These are phyloP conservation scores for Neofusicoccum parvum DNA, from an alignment of 2,329 filamentous ascomycete genomes.

Conservation along the genomic window DNA sequence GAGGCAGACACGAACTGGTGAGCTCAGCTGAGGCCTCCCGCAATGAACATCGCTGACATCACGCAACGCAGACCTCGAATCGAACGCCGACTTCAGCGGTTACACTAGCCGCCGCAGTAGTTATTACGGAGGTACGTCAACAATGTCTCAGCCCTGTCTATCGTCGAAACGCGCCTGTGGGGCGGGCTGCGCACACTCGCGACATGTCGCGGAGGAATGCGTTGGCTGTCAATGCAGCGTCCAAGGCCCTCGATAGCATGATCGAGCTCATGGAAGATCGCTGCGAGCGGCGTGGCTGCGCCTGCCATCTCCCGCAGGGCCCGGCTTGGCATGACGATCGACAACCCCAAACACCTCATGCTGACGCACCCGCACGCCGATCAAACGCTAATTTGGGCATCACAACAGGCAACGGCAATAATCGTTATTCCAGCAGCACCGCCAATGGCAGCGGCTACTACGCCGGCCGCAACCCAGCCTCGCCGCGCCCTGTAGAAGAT, in stretches of 20 bases:
- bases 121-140: constrained; percentile 40
- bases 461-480: constrained; percentile 28
- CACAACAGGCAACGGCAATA: constrained; percentile 13
- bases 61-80: constrained; percentile 21
- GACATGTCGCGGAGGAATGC: background rate
- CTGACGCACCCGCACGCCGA: constrained; percentile 13
- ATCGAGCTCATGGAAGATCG: constrained; percentile 7
- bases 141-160: constrained; percentile 12
- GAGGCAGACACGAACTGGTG: constrained; percentile 61
- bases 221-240: background rate
- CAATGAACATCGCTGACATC: background rate
- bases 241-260: background rate
- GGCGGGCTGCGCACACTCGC: background rate
- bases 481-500: constrained; percentile 26
- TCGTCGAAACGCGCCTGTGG: background rate
- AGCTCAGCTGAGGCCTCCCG: constrained; percentile 22
- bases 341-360: background rate
- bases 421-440: constrained; percentile 23
- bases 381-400: constrained; percentile 15
- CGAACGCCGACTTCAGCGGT: constrained; percentile 36
- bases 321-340: constrained; percentile 20
- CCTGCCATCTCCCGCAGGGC: constrained; percentile 14
- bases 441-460: constrained; percentile 40
- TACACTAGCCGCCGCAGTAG: constrained; percentile 44
- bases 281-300: background rate